Base-by-base conservation (phyloP, 73 alveolate genomes). In the Effrenium voratum region DNA sequence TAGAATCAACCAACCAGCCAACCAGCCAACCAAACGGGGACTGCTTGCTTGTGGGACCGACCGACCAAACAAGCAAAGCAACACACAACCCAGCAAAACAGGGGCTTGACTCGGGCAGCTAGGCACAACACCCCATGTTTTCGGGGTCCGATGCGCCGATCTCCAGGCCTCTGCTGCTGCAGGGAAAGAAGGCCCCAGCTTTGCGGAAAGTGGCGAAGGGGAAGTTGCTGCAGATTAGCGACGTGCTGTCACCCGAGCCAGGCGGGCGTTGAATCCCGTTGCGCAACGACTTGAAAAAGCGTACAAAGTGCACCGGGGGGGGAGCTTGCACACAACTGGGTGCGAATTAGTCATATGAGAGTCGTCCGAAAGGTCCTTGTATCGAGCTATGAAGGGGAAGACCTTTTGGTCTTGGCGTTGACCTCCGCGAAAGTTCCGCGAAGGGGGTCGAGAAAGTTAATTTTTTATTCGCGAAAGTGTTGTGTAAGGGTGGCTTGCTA, bases 171-270 rank as follows among this genome's bases (percentile, higher is more conserved):
- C 46, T 79, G 90, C 30, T 28, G n/a, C 46, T 79, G 68, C 90
- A 79, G 46, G 90, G 90, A 8, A 0, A 44, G n/a, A 1, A 43
- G n/a, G 38, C 44, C 44, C 15, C 70, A 1, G 90, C 90, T 12
- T 66, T 79, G 90, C 90, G 90, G 26, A 60, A 66, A 43, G 46
- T 43, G 13, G 90, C 46, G 90, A 66, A 60, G 5, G 90, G 90
- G 68, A 44, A 32, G 32, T 79, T 79, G 44, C 66, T 79, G 70
- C 44, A 79, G 90, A 16, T 79, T n/a, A 43, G 46, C 5, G 32
- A 66, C 45, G 68, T 45, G 44, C 30, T 79, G 60, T 30, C 68
- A 2, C 68, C 90, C 12, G 90, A 79, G 34, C 90, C 90, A 44
- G 90, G 90, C 34, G 70, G n/a, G 68, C 47, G 0, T 32, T 8